These are phyloP conservation scores for Vigna angularis DNA, from an alignment of 306 rosid genomes.

Conservation along the genomic window DNA sequence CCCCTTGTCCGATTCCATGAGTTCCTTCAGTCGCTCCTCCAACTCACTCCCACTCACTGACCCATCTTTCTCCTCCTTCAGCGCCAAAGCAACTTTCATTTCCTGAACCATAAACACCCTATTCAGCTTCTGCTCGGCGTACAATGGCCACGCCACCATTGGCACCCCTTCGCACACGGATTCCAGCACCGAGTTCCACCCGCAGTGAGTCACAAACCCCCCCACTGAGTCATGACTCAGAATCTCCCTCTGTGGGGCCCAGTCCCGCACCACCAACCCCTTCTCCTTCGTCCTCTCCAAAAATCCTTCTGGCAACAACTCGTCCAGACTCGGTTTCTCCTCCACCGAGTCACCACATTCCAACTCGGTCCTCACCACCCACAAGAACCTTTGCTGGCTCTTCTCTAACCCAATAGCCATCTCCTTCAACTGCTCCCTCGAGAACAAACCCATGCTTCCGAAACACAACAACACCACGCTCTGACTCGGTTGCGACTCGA, in stretches of 20 bases:
- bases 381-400: conserved; percentile 62
- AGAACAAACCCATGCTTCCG: conserved; percentile 66
- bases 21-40: conserved; percentile 42
- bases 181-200: conserved; percentile 79
- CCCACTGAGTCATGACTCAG: conserved; percentile 64
- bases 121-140: conserved; percentile 66
- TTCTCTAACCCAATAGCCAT: conserved; percentile 66
- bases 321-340: conserved; percentile 41
- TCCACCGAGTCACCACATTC: conserved; percentile 16
- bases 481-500: conserved; percentile 58
- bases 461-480: conserved; percentile 68
- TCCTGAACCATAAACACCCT: conserved; percentile 54
- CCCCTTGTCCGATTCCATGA: conserved; percentile 39
- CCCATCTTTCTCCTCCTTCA: conserved; percentile 47
- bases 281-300: conserved; percentile 49
- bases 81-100: conserved; percentile 53
- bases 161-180: conserved; percentile 49
- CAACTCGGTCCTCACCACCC: conserved; percentile 61
- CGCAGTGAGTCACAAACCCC: conserved; percentile 76
- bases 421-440: conserved; percentile 51
- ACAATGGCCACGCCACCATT: conserved; percentile 63
- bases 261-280: conserved; percentile 56
- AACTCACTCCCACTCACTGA: conserved; percentile 51
- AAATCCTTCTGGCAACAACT: conserved; percentile 62
- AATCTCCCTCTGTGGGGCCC: conserved; percentile 66